Base-by-base conservation (phyloP, 768 basidiomycete genomes). In the Tulasnella calospora region DNA sequence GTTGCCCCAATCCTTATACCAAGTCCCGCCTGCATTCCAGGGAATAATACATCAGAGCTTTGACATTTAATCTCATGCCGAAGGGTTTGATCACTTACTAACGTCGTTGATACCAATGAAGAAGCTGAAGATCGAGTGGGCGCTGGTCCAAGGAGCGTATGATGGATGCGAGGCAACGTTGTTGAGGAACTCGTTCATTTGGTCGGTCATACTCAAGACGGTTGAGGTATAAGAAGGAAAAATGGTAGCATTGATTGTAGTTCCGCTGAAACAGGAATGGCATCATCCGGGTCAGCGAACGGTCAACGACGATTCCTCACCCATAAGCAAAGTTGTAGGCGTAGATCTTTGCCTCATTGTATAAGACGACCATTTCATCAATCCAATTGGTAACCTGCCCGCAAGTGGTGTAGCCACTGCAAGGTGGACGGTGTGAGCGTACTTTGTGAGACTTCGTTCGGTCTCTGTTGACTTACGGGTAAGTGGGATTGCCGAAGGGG, bases 91-190 rank as follows among this genome's bases (percentile, higher is more conserved):
- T 19, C 10, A 76, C 51, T 51, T 21, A 81, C 74, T 89, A 44
- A 92, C 87, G 81, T 92, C 91, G 81, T 92, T 92, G 80, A 92
- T 89, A 0, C 92, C 92, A 78, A 92, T 91, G 87, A 87, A 92
- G n/a, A 92, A 83, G 0, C 89, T 88, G 83, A 92, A 92, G 70
- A 92, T 81, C 76, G 90, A 82, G 81, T 92, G 88, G 5, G 82
- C 80, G 77, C 87, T 87, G 30, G 87, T 86, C 92, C 91, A 92
- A 0, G 88, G 87, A 1, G 88, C 87, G 0, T 83, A 84, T 10
- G 85, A 82, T 0, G 90, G 90, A 81, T 88, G 89, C 41, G 81
- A 0, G 86, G 88, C 77, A 23, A 85, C 87, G 12, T 85, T 83
- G 23, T 79, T 80, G 71, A 91, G 83, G 83, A 91, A 92, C 77